These are phyloP conservation scores for Davidsoniella eucalypti DNA, from an alignment of 2,329 filamentous ascomycete species.

Conservation along the genomic window DNA sequence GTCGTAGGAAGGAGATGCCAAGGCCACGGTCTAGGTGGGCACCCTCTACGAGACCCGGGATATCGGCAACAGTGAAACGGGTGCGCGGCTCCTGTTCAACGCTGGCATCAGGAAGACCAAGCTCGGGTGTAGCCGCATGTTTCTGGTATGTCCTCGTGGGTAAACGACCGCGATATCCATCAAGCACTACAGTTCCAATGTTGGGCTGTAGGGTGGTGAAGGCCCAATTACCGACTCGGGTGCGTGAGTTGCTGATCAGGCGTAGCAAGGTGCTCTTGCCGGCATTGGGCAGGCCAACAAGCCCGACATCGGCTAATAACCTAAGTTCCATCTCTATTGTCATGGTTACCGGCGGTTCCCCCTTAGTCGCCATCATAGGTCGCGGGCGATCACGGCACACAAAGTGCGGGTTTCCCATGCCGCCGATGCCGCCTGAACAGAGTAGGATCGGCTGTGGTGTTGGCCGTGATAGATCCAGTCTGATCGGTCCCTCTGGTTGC, in stretches of 20 bases:
- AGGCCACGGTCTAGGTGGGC: constrained; percentile 85
- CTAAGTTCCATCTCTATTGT: constrained; percentile 82
- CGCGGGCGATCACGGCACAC: constrained; percentile 55
- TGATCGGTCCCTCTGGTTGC: constrained; percentile 57
- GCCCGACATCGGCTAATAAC: constrained; percentile 81
- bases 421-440: constrained; percentile 74
- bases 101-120: constrained; percentile 25
- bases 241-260: constrained; percentile 72
- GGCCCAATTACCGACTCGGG: constrained; percentile 84
- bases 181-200: constrained; percentile 87
- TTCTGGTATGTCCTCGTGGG: constrained; percentile 18
- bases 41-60: constrained; percentile 81
- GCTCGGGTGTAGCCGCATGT: constrained; percentile 18
- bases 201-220: constrained; percentile 94
- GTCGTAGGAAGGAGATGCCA: constrained; percentile 78
- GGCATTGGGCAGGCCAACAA: constrained; percentile 89
- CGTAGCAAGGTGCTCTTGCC: constrained; percentile 88
- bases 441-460: constrained; percentile 75
- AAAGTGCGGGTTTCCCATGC: constrained; percentile 88
- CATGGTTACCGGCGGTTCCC: constrained; percentile 62
- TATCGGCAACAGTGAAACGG: constrained; percentile 86
- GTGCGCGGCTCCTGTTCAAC: constrained; percentile 33
- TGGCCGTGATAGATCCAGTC: constrained; percentile 55
- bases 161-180: constrained; percentile 59
- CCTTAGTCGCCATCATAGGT: constrained; percentile 78